These are phyloP conservation scores for Claviceps fusiformis DNA, from an alignment of 2,329 filamentous ascomycete genomes.

Conservation along the genomic window DNA sequence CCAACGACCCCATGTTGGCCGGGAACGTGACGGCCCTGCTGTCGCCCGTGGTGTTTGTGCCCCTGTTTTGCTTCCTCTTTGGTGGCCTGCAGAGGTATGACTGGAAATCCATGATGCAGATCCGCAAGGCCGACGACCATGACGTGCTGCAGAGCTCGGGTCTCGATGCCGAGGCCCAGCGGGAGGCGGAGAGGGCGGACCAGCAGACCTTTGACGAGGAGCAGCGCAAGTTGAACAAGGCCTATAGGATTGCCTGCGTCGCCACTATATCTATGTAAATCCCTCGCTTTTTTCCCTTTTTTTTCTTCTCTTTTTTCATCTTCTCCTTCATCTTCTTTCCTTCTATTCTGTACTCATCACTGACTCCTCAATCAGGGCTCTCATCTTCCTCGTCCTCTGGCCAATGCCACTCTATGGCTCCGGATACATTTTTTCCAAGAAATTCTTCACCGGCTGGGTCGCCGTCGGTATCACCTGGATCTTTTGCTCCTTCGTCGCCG, in stretches of 20 bases:
- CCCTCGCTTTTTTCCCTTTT: no score
- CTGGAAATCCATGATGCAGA: conserved; percentile 70
- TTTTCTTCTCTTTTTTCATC: neutral
- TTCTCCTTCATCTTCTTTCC: neutral
- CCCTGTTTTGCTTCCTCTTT: conserved; percentile 53
- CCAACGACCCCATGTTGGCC: conserved; percentile 76
- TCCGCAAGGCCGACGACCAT: conserved; percentile 65
- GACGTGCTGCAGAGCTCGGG: conserved; percentile 52
- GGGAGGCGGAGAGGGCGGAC: conserved; percentile 8
- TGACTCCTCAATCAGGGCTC: conserved; percentile 25
- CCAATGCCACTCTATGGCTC: conserved; percentile 84
- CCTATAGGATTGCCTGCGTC: conserved; percentile 32
- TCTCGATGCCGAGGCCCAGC: conserved; percentile 21
- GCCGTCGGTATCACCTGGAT: conserved; percentile 60
- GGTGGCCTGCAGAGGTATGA: conserved; percentile 56
- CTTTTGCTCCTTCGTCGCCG: conserved; percentile 54
- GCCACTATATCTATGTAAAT: conserved; percentile 20
- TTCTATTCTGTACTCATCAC: neutral
- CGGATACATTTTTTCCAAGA: conserved; percentile 47
- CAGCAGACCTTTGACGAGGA: conserved; percentile 28
- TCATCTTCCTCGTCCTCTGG: conserved; percentile 70
- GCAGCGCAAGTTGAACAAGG: conserved; percentile 36
- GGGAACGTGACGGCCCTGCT: conserved; percentile 76
- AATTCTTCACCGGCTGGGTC: conserved; percentile 65
- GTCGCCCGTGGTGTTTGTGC: conserved; percentile 61